A percentile compares a stretch with the other conserved stretches of the same genome.
Evolutionary conservation across 2,329 filamentous ascomycete genomes (phyloP).

Genomic region (Monilinia aucupariae): DNA sequence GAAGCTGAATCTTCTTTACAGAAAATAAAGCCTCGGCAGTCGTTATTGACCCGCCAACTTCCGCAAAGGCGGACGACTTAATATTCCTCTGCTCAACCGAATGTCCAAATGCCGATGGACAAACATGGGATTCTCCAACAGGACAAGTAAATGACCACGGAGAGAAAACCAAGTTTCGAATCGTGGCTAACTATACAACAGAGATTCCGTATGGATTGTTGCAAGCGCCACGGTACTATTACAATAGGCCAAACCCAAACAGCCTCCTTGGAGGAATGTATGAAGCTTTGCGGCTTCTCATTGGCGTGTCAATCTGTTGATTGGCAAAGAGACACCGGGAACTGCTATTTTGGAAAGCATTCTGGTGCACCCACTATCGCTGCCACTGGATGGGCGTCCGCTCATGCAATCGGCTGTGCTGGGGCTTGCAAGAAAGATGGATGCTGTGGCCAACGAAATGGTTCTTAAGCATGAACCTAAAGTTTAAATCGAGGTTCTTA

Average conservation of each 20-base stretch:
- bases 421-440: constrained; percentile 9
- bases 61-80: neutral
- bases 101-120: constrained; percentile 11
- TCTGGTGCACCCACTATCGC: neutral
- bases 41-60: constrained; percentile 2
- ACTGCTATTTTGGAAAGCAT: constrained; percentile 5
- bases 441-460: neutral
- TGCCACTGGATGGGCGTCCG: constrained; percentile 12
- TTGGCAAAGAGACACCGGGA: neutral
- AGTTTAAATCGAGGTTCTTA: neutral
- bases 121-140: constrained; percentile 7
- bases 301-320: constrained; percentile 3
- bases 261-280: constrained; percentile 6
- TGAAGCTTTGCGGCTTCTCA: neutral
- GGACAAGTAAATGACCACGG: neutral
- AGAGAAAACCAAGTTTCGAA: neutral
- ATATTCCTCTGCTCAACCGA: constrained; percentile 4
- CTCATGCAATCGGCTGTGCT: constrained; percentile 5
- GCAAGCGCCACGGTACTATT: neutral
- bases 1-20: neutral
- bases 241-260: neutral
- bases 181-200: neutral
- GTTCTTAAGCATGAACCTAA: neutral
- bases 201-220: constrained; percentile 3
- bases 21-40: neutral